phyloP scores from a whole-genome alignment of 192 early-diverging fungal genomes.

The Dissophora globulifera region DNA sequence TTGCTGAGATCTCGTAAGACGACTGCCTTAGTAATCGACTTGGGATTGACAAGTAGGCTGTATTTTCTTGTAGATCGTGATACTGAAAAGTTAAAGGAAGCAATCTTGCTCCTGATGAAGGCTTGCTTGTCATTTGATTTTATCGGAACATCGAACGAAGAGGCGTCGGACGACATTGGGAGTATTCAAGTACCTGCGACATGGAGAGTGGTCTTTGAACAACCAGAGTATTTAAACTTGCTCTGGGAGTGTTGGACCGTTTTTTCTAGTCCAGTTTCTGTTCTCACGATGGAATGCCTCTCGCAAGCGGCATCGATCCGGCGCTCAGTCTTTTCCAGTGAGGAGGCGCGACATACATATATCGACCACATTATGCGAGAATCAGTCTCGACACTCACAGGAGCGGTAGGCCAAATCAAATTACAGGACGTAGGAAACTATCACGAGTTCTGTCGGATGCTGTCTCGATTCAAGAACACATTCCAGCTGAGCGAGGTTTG shows the following conservation, averaged over 20 bases:
- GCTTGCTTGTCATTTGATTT: slow-evolving; percentile 43
- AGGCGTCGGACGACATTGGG: slow-evolving; percentile 39
- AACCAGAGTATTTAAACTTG: slow-evolving; percentile 30
- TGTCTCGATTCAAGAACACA: slow-evolving; percentile 83
- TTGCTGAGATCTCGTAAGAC: no score
- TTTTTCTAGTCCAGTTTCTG: slow-evolving; percentile 13
- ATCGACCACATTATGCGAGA: slow-evolving; percentile 76
- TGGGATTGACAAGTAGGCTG: no score
- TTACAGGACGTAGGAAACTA: slow-evolving; percentile 81
- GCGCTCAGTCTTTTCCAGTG: slow-evolving; percentile 81
- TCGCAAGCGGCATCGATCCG: slow-evolving; percentile 83
- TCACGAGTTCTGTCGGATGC: slow-evolving; percentile 86
- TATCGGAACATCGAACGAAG: slow-evolving; percentile 36
- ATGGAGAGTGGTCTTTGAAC: slow-evolving; percentile 39
- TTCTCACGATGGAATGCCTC: slow-evolving; percentile 74
- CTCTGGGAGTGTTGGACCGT: slow-evolving; percentile 43
- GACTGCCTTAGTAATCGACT: no score
- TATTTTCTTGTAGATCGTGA: slow-evolving; percentile 21
- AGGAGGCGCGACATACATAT: slow-evolving; percentile 72
- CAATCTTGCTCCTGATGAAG: slow-evolving; percentile 24
- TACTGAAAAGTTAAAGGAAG: slow-evolving; percentile 23
- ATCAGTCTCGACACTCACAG: slow-evolving; percentile 70
- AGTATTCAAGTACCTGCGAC: slow-evolving; percentile 30
- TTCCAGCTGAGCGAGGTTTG: slow-evolving; percentile 83
- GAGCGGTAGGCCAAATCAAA: slow-evolving; percentile 59